Evolutionary conservation across 2,329 filamentous ascomycete genomes (phyloP), one percentile per base, ranked within the genome.

Genomic region (Didymella sp.): DNA sequence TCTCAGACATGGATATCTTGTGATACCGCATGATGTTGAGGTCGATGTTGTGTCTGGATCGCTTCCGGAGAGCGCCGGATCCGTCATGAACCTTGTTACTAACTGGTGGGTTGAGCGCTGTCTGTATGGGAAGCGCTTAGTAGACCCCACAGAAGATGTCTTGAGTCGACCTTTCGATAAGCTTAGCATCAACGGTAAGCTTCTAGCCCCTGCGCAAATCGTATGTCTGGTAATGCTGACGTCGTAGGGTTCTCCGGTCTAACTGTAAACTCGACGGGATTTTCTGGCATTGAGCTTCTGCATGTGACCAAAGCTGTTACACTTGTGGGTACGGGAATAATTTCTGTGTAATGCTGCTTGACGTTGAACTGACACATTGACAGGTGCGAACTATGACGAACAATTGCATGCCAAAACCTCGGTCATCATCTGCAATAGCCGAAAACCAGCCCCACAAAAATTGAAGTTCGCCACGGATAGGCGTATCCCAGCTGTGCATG

Each of bases 61-160:
- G 41, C 63, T 76, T 45, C 71, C 77, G 61, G 68, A 68, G 45
- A 59, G 63, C 21, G 76, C 79, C 60, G 78, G 65, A 48, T 50
- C 58, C 47, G 44, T 52, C 41, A 48, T 74, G 38, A 63, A 50
- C 49, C 50, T 81, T 51, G 87, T 96, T 28, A 98, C 92, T 11
- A 92, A 96, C 71, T 96, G 95, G 82, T 99, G 94, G 84, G 83
- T 99, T 49, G 95, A 99, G 77, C 86, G 87, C 44, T 98, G 94
- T 73, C 80, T 99, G 35, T 87, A 93, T 72, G 85, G 86, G 61
- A 95, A 91, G 74, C 79, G 78, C 24, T 85, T 94, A 65, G 81
- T 91, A 43, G 80, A 89, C 27, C 91, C 92, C 5, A 79, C 81
- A 48, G 81, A 85, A 4, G 87, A 95, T 71, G 82, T 90, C 37